These are phyloP conservation scores for Gardenia jasminoides DNA, from an alignment of 257 asterid species.

Conservation along the genomic window DNA sequence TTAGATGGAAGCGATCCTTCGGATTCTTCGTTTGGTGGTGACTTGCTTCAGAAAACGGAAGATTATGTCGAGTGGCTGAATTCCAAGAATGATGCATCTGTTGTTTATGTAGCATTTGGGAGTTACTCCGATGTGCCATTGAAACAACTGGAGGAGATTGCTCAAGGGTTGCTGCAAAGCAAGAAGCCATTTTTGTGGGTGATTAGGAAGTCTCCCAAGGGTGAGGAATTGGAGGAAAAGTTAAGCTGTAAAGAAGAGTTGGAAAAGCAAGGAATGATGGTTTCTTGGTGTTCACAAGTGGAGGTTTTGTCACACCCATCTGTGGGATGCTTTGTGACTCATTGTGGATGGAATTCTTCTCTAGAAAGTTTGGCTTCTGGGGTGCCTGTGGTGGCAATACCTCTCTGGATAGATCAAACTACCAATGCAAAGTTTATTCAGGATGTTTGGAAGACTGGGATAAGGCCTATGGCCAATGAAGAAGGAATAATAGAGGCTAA, in stretches of 20 bases:
- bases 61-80: conserved; percentile 33
- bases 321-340: conserved; percentile 29
- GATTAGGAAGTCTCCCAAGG: neutral
- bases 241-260: conserved; percentile 10
- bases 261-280: conserved; percentile 18
- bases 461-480: conserved; percentile 16
- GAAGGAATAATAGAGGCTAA: conserved; percentile 15
- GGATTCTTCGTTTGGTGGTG: conserved; percentile 41
- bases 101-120: conserved; percentile 47
- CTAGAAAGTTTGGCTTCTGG: conserved; percentile 40
- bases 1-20: conserved; percentile 34
- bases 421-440: conserved; percentile 49
- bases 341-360: conserved; percentile 56
- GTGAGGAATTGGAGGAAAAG: neutral
- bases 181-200: conserved; percentile 33
- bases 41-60: conserved; percentile 2
- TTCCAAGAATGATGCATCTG: conserved; percentile 15
- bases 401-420: conserved; percentile 46
- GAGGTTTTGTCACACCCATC: conserved; percentile 22
- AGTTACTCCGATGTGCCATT: conserved; percentile 29
- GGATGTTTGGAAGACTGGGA: conserved; percentile 45
- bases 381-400: conserved; percentile 41
- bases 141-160: conserved; percentile 27
- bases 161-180: conserved; percentile 21
- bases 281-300: conserved; percentile 30